Evolutionary conservation across 2,329 filamentous ascomycete species (phyloP), one percentile per base, ranked within the genome.

Genomic region (Fusarium armeniacum): DNA sequence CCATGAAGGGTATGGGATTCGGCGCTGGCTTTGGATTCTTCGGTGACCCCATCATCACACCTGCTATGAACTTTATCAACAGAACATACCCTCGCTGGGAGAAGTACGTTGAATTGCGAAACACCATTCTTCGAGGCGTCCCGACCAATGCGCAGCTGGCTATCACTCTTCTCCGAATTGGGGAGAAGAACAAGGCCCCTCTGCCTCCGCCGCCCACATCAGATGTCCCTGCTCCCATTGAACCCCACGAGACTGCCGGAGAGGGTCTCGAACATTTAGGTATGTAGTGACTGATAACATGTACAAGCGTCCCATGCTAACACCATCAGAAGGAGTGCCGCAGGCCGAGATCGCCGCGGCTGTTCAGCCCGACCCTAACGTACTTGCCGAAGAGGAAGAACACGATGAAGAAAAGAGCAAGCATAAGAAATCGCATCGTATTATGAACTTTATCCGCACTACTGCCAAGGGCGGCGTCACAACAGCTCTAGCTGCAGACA

Each of bases 141-240:
- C 93, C 93, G 1, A 97, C 93, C 3, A 96, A 97, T 76, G 92
- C 93, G 5, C 93, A 97, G 75, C 86, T 97, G 20, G 90, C 93
- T 0, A 82, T 97, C 30, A 97, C 93, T 0, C 84, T 97, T 2
- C 87, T 97, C 13, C 91, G 93, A 7, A 89, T 95, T 32, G 93
- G 93, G 41, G 93, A 97, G 79, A 88, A 87, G 13, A 94, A 94
- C 79, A 91, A 92, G 70, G 90, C 92, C 1, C 93, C 93, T 0
- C 79, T 97, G 0, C 92, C 93, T 0, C 89, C 87, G 0, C 85
- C 85, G 0, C 84, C 83, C 0, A 69, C 74, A 0, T 76, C 78
- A 4, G 74, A 76, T 22, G 73, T 75, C 0, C 76, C 80, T 0
- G 82, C 83, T 0, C 77, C 81, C 0, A 73, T 80, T 3, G 69